Evolutionary conservation across 2,329 filamentous ascomycete genomes (phyloP).

Genomic region (Aspergillus jensenii): DNA sequence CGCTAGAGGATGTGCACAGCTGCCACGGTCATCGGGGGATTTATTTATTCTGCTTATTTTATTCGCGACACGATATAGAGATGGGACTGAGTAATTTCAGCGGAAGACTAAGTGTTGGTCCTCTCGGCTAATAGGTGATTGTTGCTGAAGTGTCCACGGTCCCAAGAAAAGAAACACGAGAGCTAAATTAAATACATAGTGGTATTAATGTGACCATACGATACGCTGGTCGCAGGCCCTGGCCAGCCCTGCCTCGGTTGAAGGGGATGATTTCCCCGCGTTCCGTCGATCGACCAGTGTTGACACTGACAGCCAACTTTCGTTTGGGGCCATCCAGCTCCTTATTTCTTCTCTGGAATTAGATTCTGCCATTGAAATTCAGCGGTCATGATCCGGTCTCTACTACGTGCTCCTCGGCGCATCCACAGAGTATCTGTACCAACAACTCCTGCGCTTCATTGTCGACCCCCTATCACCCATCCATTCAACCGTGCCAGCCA

Average conservation of each 20-base stretch:
- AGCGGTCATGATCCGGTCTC: conserved; percentile 9
- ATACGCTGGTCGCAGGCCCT: not conserved
- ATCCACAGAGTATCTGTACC: conserved; percentile 5
- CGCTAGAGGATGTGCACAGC: not conserved
- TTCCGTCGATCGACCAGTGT: not conserved
- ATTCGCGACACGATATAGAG: not conserved
- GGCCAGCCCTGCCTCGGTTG: not conserved
- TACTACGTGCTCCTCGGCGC: conserved; percentile 12
- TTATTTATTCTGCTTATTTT: not conserved
- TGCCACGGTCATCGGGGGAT: conserved; percentile 1
- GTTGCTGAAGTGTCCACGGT: not conserved
- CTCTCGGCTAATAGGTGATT: not conserved
- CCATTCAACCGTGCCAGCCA: not conserved
- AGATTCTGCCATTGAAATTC: not conserved
- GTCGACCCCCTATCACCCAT: not conserved
- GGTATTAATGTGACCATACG: not conserved
- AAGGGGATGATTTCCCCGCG: not conserved
- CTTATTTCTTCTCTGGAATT: not conserved
- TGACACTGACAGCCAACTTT: not conserved
- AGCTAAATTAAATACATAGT: not conserved
- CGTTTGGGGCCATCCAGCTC: not conserved
- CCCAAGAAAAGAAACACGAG: not conserved
- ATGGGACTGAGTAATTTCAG: not conserved
- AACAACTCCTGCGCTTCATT: conserved; percentile 4
- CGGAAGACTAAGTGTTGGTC: not conserved